Evolutionary conservation across 495 filamentous ascomycete species (phyloP), one percentile per base, ranked within the genome.

Genomic region (Pyronema omphalodes): DNA sequence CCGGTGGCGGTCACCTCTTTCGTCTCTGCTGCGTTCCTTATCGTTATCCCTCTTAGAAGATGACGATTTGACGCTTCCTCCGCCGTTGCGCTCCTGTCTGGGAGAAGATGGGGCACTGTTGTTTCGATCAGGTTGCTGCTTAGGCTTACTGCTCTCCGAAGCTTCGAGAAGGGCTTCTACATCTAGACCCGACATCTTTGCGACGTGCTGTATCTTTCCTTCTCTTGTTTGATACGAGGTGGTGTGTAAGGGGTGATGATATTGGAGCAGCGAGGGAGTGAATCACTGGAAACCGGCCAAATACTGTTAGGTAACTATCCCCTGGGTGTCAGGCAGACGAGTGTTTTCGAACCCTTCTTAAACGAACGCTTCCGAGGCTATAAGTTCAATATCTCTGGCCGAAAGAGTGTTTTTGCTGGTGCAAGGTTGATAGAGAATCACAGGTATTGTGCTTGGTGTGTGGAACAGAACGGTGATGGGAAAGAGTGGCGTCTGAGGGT

Each of bases 121-220:
- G 66, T 76, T 71, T 58, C 69, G 72, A 67, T 76, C 76, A 69
- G 80, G 74, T 54, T 66, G 67, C 53, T 81, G 78, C 55, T 76
- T 75, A 53, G 70, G 64, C 56, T 69, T 73, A 59, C 73, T 66
- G 51, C 71, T 80, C 40, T 88, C 88, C 60, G 88, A 88, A 36
- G 84, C 86, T 71, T 94, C 88, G 62, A 94, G 77, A 56, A 94
- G 80, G 62, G 88, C 88, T 76, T 94, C 88, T 61, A 94, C 86
- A 67, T 93, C 86, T 65, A 93, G 75, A 70, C 82, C 82, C 67
- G 88, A 89, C 88, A 94, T 94, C 47, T 62, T 71, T 57, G 4
- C 47, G 47, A 50, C 47, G 47, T 36, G 47, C 4, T 9, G 11
- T 19, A 11, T 50, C 7, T 36, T 50, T 50, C 29, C 29, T 9